phyloP scores from a whole-genome alignment of 2,329 filamentous ascomycete genomes.

The Didymella exigua region DNA sequence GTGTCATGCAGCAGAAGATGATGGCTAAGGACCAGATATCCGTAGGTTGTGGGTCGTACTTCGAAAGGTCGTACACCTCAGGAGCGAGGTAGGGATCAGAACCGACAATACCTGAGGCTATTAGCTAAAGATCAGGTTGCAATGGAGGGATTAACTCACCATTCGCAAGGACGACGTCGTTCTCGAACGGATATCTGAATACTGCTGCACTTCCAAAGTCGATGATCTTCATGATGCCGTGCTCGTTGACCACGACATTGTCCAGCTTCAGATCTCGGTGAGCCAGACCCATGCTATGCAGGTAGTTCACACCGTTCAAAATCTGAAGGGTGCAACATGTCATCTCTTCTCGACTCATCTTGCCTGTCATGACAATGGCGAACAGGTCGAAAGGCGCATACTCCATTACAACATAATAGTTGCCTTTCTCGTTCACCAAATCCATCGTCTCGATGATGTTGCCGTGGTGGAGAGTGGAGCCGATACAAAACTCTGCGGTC shows the following conservation, averaged over 20 bases:
- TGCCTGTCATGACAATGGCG: conserved; percentile 98
- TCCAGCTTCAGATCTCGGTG: conserved; percentile 96
- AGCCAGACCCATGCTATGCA: conserved; percentile 92
- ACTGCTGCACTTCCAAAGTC: conserved; percentile 98
- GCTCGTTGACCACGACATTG: conserved; percentile 95
- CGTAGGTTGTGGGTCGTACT: conserved; percentile 90
- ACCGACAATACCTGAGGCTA: conserved; percentile 68
- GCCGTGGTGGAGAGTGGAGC: conserved; percentile 93
- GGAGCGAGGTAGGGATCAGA: conserved; percentile 97
- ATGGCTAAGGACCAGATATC: conserved; percentile 99
- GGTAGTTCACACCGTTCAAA: conserved; percentile 88
- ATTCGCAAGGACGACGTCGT: conserved; percentile 77
- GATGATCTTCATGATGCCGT: conserved; percentile 99
- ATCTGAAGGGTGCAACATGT: conserved; percentile 93
- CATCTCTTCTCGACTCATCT: conserved; percentile 91
- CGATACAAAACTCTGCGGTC: conserved; percentile 97
- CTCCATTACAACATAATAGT: conserved; percentile 99
- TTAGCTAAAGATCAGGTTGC: conserved; percentile 28
- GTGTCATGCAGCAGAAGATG: conserved; percentile 98
- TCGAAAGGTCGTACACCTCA: conserved; percentile 91
- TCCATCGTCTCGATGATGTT: conserved; percentile 99
- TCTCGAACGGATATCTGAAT: conserved; percentile 96
- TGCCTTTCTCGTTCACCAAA: conserved; percentile 90
- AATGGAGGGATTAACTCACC: conserved; percentile 60
- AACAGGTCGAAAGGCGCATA: conserved; percentile 96